Conservation (phyloP, 208 protist species). For the Polymyxa betae region DNA sequence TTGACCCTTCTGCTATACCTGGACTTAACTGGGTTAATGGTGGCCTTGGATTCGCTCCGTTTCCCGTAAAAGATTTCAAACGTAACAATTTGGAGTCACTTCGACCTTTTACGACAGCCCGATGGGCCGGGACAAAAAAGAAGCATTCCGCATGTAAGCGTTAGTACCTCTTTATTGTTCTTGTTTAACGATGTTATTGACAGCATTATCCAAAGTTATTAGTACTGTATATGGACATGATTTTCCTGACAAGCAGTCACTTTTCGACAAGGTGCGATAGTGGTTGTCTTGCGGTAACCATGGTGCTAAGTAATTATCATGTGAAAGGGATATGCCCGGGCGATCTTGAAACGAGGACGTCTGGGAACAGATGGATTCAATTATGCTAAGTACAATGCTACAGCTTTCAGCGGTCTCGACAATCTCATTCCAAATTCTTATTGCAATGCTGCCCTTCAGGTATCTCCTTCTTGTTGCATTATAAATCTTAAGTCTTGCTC, state of each 20-base stretch:
- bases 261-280: not conserved
- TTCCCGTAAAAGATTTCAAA: constrained; percentile 1
- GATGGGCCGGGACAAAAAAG: no score
- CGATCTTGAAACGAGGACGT: not conserved
- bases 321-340: constrained; percentile 42
- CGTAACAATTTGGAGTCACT: constrained; percentile 20
- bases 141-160: no score
- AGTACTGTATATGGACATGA: not conserved
- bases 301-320: not conserved
- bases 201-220: no score
- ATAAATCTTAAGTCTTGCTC: constrained; percentile 26
- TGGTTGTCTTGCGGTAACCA: not conserved
- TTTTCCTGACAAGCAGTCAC: not conserved
- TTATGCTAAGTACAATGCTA: not conserved
- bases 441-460: constrained; percentile 48
- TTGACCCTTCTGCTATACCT: not conserved
- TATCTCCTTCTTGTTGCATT: not conserved
- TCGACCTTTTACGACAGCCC: constrained; percentile 10
- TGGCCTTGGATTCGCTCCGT: not conserved
- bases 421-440: constrained; percentile 52
- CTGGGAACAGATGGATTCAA: constrained; percentile 45
- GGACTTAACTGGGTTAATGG: not conserved
- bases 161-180: no score
- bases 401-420: constrained; percentile 34
- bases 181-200: no score